A percentile compares a stretch with the other conserved stretches of the same genome.
phyloP scores from a whole-genome alignment of 164 flowering plant genomes.

The Stephania cephalantha region DNA sequence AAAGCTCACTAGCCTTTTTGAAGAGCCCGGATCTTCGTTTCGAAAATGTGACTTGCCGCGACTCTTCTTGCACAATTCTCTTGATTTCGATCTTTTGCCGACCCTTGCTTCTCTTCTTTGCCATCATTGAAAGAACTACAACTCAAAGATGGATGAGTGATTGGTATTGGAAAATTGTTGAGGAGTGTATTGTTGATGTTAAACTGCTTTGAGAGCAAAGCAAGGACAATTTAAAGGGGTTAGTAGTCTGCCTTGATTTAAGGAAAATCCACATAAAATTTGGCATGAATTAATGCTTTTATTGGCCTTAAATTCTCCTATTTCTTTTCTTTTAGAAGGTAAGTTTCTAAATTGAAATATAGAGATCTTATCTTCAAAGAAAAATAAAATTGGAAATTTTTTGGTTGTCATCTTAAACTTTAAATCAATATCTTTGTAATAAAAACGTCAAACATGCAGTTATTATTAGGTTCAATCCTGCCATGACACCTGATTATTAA shows the following conservation, averaged over 20 bases:
- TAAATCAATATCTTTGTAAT: neutral
- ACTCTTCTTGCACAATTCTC: conserved; percentile 31
- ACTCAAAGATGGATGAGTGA: neutral
- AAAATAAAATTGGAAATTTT: neutral
- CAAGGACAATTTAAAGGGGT: neutral
- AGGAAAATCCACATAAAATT: neutral
- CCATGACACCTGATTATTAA: neutral
- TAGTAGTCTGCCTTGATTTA: no score
- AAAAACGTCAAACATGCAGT: neutral
- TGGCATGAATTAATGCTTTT: neutral
- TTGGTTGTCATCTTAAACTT: conserved; percentile 1
- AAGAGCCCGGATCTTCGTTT: conserved; percentile 66
- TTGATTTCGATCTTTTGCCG: conserved; percentile 57
- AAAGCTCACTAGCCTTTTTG: conserved; percentile 77
- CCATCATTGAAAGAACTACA: conserved; percentile 18
- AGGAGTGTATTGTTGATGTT: neutral
- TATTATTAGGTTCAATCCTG: neutral
- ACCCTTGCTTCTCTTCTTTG: conserved; percentile 40
- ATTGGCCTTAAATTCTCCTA: neutral
- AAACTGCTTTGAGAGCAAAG: neutral
- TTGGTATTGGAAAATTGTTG: neutral
- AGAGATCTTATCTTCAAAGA: neutral
- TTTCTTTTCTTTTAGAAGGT: no score
- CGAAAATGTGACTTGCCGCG: conserved; percentile 66
- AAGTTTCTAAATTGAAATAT: neutral